Evolutionary conservation across 2,329 filamentous ascomycete species (phyloP).

Genomic region (Bipolaris victoriae): DNA sequence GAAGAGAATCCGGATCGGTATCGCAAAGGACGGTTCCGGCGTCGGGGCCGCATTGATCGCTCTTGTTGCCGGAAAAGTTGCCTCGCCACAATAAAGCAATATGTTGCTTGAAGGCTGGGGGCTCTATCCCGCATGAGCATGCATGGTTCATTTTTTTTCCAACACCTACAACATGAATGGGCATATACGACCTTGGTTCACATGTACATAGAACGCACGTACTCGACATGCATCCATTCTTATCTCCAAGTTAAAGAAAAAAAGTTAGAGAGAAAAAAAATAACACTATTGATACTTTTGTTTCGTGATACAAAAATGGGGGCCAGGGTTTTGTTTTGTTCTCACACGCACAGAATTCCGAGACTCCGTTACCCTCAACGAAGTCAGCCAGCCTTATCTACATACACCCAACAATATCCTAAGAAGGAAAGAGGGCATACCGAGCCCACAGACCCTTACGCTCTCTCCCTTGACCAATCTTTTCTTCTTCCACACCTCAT

Average conservation of each 20-base stretch:
- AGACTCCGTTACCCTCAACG: too few species aligned
- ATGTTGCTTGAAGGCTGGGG: background rate
- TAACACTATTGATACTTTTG: background rate
- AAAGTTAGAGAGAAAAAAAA: background rate
- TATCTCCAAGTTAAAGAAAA: background rate
- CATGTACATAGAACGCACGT: background rate
- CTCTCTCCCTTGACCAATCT: too few species aligned
- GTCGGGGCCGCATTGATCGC: conserved; percentile 96
- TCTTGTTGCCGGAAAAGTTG: conserved; percentile 73
- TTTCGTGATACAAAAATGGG: too few species aligned
- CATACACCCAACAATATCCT: too few species aligned
- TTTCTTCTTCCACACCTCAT: too few species aligned
- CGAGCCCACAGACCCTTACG: too few species aligned
- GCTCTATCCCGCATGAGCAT: background rate
- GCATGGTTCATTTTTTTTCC: background rate
- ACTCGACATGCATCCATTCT: background rate
- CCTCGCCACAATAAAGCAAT: conserved; percentile 21
- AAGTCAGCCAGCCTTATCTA: too few species aligned
- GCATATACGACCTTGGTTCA: background rate
- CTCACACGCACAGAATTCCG: too few species aligned
- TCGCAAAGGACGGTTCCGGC: conserved; percentile 94
- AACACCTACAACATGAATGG: background rate
- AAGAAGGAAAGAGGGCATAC: too few species aligned
- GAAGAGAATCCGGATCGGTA: conserved; percentile 87
- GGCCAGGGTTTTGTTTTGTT: too few species aligned